These are phyloP conservation scores for Suhomyces bribrorum DNA, from an alignment of 1,139 yeast genomes.

Conservation along the genomic window DNA sequence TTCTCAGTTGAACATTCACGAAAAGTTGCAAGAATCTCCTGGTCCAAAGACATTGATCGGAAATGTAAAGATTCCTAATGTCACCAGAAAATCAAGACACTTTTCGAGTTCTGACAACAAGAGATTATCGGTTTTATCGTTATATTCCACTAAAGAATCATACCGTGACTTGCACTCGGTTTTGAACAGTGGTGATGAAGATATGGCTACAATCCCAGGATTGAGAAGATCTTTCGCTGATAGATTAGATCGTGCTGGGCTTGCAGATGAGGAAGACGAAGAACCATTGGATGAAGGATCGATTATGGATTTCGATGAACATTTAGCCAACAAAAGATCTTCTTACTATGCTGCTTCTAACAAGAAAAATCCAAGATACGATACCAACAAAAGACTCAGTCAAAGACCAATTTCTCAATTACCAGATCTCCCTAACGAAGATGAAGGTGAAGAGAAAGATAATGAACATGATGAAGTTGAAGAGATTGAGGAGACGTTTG, in stretches of 20 bases:
- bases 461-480: slow-evolving; percentile 19
- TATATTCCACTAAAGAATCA: slow-evolving; percentile 68
- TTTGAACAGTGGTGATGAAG: slow-evolving; percentile 39
- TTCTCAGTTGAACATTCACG: slow-evolving; percentile 42
- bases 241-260: slow-evolving; percentile 42
- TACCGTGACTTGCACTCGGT: slow-evolving; percentile 61
- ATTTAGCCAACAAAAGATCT: slow-evolving; percentile 40
- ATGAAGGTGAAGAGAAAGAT: slow-evolving; percentile 10
- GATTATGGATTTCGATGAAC: slow-evolving; percentile 46
- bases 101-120: slow-evolving; percentile 59
- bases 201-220: slow-evolving; percentile 26
- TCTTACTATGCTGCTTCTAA: slow-evolving; percentile 34
- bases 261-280: slow-evolving; percentile 31
- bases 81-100: slow-evolving; percentile 65
- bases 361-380: slow-evolving; percentile 23
- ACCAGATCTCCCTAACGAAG: slow-evolving; percentile 33
- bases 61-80: slow-evolving; percentile 67
- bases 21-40: slow-evolving; percentile 22
- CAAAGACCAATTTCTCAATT: slow-evolving; percentile 36
- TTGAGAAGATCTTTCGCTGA: slow-evolving; percentile 49
- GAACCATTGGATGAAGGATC: slow-evolving; percentile 41
- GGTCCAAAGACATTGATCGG: slow-evolving; percentile 47
- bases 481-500: slow-evolving; percentile 34
- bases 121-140: slow-evolving; percentile 66
- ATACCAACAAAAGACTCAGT: slow-evolving; percentile 22